Conservation (phyloP, 2,329 filamentous ascomycete genomes). For the Trichophaea hybrida region DNA sequence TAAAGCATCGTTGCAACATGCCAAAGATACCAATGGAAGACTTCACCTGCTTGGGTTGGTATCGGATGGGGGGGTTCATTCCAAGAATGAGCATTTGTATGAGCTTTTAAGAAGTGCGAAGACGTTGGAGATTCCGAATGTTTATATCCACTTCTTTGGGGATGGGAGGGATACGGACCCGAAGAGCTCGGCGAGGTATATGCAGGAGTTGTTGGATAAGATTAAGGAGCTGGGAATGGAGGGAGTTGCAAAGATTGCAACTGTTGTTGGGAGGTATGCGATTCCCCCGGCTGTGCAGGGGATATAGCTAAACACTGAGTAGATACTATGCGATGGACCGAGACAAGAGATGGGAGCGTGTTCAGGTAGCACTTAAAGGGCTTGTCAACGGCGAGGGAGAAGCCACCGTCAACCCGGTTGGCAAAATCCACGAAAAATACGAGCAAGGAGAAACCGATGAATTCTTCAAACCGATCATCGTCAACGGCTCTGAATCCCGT, state of each 20-base stretch:
- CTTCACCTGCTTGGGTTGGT: slow-evolving; percentile 85
- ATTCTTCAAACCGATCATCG: slow-evolving; percentile 94
- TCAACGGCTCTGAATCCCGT: slow-evolving; percentile 71
- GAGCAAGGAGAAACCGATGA: slow-evolving; percentile 82
- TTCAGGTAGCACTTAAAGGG: slow-evolving; percentile 80
- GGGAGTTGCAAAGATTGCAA: slow-evolving; percentile 60
- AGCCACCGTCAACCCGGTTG: slow-evolving; percentile 66
- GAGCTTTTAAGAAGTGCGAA: slow-evolving; percentile 80
- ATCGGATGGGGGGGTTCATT: slow-evolving; percentile 91
- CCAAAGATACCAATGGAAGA: slow-evolving; percentile 77
- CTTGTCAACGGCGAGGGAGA: slow-evolving; percentile 78
- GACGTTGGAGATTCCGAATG: slow-evolving; percentile 69
- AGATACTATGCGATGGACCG: slow-evolving; percentile 99
- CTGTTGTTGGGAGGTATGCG: slow-evolving; percentile 53
- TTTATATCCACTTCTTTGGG: slow-evolving; percentile 98
- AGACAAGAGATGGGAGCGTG: slow-evolving; percentile 95
- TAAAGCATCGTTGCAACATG: slow-evolving; percentile 59
- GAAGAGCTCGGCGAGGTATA: slow-evolving; percentile 76
- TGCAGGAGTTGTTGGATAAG: slow-evolving; percentile 70
- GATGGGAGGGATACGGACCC: slow-evolving; percentile 96
- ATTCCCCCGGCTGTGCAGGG: background rate
- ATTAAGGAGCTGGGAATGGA: slow-evolving; percentile 63
- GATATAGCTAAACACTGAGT: background rate
- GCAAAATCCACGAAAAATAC: slow-evolving; percentile 77
- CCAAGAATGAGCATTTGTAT: slow-evolving; percentile 87